A percentile compares a stretch with the other conserved stretches of the same genome.
These are phyloP conservation scores for Fusarium robinianum DNA, from an alignment of 2,329 filamentous ascomycete genomes.

Conservation along the genomic window DNA sequence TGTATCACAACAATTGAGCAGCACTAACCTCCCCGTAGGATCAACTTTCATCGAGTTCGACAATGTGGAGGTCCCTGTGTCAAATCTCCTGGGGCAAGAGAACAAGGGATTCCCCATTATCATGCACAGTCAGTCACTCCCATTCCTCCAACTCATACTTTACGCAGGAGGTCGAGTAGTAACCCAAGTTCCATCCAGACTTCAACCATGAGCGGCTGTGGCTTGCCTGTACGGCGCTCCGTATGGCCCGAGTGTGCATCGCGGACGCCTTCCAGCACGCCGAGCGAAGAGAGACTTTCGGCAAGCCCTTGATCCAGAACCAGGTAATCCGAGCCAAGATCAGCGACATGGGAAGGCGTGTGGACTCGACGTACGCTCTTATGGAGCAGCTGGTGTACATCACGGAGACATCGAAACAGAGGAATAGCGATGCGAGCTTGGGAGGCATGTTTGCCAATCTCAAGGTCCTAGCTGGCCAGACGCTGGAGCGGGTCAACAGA, in stretches of 20 bases:
- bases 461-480: slow-evolving; percentile 13
- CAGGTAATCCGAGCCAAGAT: slow-evolving; percentile 65
- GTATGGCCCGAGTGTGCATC: slow-evolving; percentile 59
- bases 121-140: slow-evolving; percentile 13
- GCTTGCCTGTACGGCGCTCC: slow-evolving; percentile 60
- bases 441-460: slow-evolving; percentile 15
- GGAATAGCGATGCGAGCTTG: neutral
- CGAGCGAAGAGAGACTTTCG: slow-evolving; percentile 58
- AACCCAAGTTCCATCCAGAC: no score
- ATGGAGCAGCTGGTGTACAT: slow-evolving; percentile 22
- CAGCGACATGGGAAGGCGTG: slow-evolving; percentile 58
- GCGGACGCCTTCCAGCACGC: slow-evolving; percentile 58
- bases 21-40: slow-evolving; percentile 1
- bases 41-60: slow-evolving; percentile 24
- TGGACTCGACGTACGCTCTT: slow-evolving; percentile 49
- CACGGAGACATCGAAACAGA: neutral
- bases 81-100: slow-evolving; percentile 18
- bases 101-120: slow-evolving; percentile 22
- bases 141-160: neutral
- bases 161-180: no score
- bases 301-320: slow-evolving; percentile 59
- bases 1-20: neutral
- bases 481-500: slow-evolving; percentile 13
- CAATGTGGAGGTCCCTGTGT: slow-evolving; percentile 18
- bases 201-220: slow-evolving; percentile 64